Base-by-base conservation (phyloP, 2,329 filamentous ascomycete genomes). In the Pyricularia grisea region DNA sequence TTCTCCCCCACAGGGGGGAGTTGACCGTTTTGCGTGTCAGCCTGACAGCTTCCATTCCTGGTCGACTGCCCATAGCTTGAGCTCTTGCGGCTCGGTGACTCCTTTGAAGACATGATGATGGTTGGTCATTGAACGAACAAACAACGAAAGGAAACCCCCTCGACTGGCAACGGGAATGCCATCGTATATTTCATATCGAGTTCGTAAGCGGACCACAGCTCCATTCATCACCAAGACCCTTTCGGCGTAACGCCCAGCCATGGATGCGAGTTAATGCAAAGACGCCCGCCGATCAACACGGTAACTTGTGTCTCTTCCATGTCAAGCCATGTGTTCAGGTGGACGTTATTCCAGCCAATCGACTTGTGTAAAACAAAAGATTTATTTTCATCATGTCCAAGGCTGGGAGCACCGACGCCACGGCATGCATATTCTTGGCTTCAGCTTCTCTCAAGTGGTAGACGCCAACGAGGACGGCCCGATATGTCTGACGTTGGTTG, bases 1-100 rank as follows among this genome's bases (percentile, higher is more conserved):
- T 73, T 71, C 11, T 70, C 73, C 3, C 71, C 70, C 65, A 74
- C 67, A 0, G 71, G 70, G 5, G 75, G 73, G 31, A 42, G 60
- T 1, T 33, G 27, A 20, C 20, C 27, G 27, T 20, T 60, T 14
- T 58, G 42, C n/a, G 27, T 2, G 60, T 63, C 60, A 30, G 60
- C 25, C 60, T 63, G 60, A 9, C 25, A 63, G 27, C 60, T 63
- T 27, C 60, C 60, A 63, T 63, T 63, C 23, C 60, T 63, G 25
- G 60, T 63, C 1, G 60, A 63, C 27, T 63, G 60, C 27, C 60
- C 60, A 28, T 30, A 30, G 27, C 23, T 63, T 7, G 60, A 63
- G 60, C 60, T 63, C 27, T 63, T 63, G 60, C 60, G 60, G 25
- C 60, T 63, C 17, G 23, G 60, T 7, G 60, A 63, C 60, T 63